These are phyloP conservation scores for Apiospora koreana DNA, from an alignment of 2,329 filamentous ascomycete species.

Conservation along the genomic window DNA sequence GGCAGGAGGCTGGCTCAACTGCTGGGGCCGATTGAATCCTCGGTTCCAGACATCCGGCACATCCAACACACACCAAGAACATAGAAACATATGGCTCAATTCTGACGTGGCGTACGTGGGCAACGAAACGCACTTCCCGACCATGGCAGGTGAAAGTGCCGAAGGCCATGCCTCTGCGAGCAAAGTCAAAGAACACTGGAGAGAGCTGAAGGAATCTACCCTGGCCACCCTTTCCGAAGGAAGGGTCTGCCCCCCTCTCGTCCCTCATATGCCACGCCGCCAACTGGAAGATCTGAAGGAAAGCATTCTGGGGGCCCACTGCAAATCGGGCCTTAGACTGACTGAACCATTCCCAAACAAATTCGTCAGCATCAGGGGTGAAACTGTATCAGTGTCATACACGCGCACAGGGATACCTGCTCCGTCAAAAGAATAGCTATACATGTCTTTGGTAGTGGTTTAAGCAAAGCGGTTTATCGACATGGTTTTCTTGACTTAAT, in stretches of 20 bases:
- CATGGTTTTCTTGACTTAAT: neutral
- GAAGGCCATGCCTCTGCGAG: slow-evolving; percentile 11
- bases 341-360: neutral
- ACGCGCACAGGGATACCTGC: neutral
- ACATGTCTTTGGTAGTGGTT: too few species aligned
- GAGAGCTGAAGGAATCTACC: neutral
- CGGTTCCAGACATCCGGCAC: neutral
- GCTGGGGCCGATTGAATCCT: slow-evolving; percentile 17
- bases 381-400: neutral
- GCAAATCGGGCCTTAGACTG: neutral
- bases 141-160: slow-evolving; percentile 12
- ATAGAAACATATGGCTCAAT: neutral
- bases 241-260: neutral
- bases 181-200: neutral
- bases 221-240: neutral
- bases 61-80: neutral
- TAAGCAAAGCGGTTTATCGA: too few species aligned
- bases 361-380: neutral
- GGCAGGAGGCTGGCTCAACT: slow-evolving; percentile 16
- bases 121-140: slow-evolving; percentile 13
- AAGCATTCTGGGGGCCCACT: neutral
- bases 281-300: neutral
- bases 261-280: neutral
- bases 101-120: slow-evolving; percentile 11
- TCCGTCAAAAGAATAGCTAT: neutral